A percentile compares a stretch with the other conserved stretches of the same genome.
phyloP scores from a whole-genome alignment of 2,329 filamentous ascomycete genomes.

The Dactylella cylindrospora region DNA sequence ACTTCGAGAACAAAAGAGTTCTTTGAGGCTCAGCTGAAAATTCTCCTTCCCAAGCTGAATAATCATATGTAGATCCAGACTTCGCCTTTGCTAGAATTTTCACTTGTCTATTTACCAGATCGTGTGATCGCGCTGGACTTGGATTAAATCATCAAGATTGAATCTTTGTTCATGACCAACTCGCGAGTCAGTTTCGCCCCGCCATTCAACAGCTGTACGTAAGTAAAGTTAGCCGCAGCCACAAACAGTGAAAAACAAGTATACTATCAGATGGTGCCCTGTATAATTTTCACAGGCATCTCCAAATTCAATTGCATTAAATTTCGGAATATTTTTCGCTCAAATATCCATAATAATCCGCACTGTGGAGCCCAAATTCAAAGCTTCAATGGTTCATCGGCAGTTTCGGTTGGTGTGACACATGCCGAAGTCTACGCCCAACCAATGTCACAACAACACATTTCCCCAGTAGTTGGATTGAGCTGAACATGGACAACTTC shows the following conservation, averaged over 20 bases:
- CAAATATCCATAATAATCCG: not conserved
- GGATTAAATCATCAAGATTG: not conserved
- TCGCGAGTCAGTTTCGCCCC: not conserved
- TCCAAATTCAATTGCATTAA: not conserved
- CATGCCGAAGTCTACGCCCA: not conserved
- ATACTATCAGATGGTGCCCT: no score
- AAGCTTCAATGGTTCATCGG: not conserved
- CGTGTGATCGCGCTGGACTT: no score
- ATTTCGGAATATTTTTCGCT: not conserved
- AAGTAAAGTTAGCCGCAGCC: no score
- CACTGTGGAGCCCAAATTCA: not conserved
- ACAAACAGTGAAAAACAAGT: no score
- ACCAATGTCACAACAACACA: not conserved
- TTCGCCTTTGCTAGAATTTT: not conserved
- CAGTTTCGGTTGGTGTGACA: not conserved
- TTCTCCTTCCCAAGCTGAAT: not conserved
- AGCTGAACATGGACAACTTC: not conserved
- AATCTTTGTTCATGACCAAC: not conserved
- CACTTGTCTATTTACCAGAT: not conserved
- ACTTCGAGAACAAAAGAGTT: not conserved
- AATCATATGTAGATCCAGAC: not conserved
- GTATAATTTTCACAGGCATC: not conserved
- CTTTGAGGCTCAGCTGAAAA: not conserved
- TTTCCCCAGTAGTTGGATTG: not conserved
- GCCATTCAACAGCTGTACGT: no score